phyloP scores from a whole-genome alignment of 164 flowering plant species.

The Paratinospora sagittata region DNA sequence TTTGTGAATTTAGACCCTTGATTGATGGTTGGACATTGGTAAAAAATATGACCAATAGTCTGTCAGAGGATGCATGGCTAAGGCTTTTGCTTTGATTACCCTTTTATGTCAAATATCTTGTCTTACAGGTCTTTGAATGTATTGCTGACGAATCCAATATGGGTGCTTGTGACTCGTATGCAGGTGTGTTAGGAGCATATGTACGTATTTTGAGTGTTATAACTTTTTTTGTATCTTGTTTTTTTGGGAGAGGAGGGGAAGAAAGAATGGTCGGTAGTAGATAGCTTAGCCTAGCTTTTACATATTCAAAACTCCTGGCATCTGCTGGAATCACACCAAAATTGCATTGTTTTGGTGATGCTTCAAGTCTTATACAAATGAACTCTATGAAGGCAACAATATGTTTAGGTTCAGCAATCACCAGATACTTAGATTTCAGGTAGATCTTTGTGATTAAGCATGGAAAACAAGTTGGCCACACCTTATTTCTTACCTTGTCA shows the following conservation, averaged over 20 bases:
- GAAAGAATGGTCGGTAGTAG: too few relatives aligned
- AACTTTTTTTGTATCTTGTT: neutral
- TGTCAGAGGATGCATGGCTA: neutral
- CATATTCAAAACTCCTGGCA: too few relatives aligned
- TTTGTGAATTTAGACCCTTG: too few relatives aligned
- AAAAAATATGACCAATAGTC: neutral
- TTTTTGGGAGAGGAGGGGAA: neutral
- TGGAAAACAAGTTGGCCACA: neutral
- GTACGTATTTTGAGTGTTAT: neutral
- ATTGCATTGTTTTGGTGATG: too few relatives aligned
- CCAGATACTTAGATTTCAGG: neutral
- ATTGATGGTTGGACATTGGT: neutral
- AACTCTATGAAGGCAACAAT: neutral
- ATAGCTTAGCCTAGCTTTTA: too few relatives aligned
- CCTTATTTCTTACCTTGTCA: neutral
- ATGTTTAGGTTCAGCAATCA: neutral
- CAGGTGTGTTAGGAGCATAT: constrained; percentile 39
- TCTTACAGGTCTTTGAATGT: constrained; percentile 66
- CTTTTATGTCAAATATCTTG: constrained; percentile 3
- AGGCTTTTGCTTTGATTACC: neutral
- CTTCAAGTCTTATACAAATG: neutral
- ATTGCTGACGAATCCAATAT: constrained; percentile 69
- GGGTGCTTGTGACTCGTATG: constrained; percentile 92
- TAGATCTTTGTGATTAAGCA: neutral
- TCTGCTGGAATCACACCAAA: too few relatives aligned